These are phyloP conservation scores for Botryosphaeria dothidea DNA, from an alignment of 2,329 filamentous ascomycete species.

Conservation along the genomic window DNA sequence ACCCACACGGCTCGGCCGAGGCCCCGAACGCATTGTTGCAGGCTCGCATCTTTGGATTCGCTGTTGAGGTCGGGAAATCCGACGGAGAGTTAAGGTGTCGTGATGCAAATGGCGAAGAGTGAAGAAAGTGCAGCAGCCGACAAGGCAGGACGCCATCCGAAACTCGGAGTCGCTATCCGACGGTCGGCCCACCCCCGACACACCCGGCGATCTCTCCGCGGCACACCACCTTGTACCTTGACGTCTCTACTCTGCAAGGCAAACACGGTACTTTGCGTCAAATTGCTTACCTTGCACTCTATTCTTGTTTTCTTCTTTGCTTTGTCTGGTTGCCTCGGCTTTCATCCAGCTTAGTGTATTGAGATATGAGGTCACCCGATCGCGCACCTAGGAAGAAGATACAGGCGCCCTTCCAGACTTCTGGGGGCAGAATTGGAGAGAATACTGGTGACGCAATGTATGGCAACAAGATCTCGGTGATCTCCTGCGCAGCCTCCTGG, in stretches of 20 bases:
- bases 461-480: no score
- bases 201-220: neutral
- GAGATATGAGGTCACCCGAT: neutral
- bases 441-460: no score
- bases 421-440: no score
- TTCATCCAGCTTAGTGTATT: neutral
- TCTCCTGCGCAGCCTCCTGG: no score
- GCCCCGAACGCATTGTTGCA: neutral
- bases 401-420: no score
- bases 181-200: neutral
- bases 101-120: neutral
- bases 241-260: neutral
- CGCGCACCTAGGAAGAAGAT: no score
- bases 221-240: neutral
- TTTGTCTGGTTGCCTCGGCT: neutral
- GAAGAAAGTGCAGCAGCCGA: neutral
- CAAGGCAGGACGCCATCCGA: neutral
- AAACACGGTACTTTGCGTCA: neutral
- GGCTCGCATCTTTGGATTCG: neutral
- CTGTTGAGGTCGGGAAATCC: neutral
- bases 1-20: conserved; percentile 1
- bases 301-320: neutral
- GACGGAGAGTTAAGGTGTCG: neutral
- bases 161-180: neutral
- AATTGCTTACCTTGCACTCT: neutral